phyloP scores from a whole-genome alignment of 306 rosid genomes.

The Adenanthera pavonina region DNA sequence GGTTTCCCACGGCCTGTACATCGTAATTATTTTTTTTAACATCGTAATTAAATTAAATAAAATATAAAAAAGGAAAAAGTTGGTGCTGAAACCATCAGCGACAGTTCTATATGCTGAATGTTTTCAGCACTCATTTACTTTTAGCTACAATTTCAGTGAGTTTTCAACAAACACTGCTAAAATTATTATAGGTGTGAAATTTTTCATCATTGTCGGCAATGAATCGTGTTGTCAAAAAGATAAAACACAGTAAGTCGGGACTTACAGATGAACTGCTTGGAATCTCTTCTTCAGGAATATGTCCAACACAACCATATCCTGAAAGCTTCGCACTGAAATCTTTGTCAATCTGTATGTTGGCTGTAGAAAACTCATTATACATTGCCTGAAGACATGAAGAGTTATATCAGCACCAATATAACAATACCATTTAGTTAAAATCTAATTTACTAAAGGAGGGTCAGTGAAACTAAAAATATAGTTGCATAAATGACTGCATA shows the following conservation, averaged over 20 bases:
- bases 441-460: background rate
- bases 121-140: constrained; percentile 7
- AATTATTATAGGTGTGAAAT: constrained; percentile 19
- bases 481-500: background rate
- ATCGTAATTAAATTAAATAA: no score
- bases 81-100: constrained; percentile 14
- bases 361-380: constrained; percentile 94
- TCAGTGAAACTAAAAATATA: background rate
- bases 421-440: background rate
- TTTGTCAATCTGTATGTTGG: constrained; percentile 95
- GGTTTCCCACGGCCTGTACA: no score
- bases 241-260: constrained; percentile 6
- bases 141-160: constrained; percentile 6
- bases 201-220: constrained; percentile 31
- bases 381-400: constrained; percentile 74
- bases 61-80: constrained; percentile 25
- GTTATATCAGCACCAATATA: constrained; percentile 39
- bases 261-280: constrained; percentile 81
- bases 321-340: constrained; percentile 99
- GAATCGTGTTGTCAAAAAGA: constrained; percentile 22
- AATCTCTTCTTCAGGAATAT: constrained; percentile 86
- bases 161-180: constrained; percentile 1
- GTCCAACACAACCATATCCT: constrained; percentile 96
- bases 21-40: no score
- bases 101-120: background rate